Conservation (phyloP, 2,329 filamentous ascomycete genomes). For the Graphiopsis chlorocephala region DNA sequence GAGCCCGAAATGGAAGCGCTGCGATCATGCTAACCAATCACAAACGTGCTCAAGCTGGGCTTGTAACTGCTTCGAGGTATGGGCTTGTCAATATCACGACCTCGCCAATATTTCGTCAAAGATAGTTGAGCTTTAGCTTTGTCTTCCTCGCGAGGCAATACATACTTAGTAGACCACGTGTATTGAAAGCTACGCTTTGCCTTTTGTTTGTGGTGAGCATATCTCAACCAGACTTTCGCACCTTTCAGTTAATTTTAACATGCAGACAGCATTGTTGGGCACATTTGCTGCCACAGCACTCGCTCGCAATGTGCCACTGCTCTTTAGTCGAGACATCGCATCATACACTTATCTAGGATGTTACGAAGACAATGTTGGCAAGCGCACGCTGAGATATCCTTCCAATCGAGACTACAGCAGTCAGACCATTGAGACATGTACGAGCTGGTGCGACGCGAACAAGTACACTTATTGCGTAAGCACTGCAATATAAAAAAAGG, state of each 20-base stretch:
- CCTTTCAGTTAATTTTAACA: not conserved
- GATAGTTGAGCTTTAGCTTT: not conserved
- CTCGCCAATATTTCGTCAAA: conserved; percentile 2
- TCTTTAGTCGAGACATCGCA: not conserved
- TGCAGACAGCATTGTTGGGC: not conserved
- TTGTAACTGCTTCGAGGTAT: not conserved
- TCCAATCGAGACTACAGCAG: conserved; percentile 22
- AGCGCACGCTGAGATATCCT: conserved; percentile 25
- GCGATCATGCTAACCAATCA: not conserved
- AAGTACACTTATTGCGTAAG: conserved; percentile 29
- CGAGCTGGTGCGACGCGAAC: conserved; percentile 26
- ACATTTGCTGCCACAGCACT: not conserved
- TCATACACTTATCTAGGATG: conserved; percentile 29
- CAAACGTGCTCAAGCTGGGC: no score
- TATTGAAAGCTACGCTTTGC: not conserved
- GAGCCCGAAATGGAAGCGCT: not conserved
- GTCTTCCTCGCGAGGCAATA: not conserved
- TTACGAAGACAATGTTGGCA: conserved; percentile 24
- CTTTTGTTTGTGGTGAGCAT: not conserved
- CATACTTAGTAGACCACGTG: not conserved
- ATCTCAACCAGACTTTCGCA: not conserved
- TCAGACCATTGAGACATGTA: conserved; percentile 29
- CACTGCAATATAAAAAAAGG: not conserved
- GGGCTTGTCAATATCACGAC: not conserved
- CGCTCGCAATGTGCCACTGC: not conserved